Evolutionary conservation across 2,329 filamentous ascomycete species (phyloP).

Genomic region (Exophiala dermatitidis): DNA sequence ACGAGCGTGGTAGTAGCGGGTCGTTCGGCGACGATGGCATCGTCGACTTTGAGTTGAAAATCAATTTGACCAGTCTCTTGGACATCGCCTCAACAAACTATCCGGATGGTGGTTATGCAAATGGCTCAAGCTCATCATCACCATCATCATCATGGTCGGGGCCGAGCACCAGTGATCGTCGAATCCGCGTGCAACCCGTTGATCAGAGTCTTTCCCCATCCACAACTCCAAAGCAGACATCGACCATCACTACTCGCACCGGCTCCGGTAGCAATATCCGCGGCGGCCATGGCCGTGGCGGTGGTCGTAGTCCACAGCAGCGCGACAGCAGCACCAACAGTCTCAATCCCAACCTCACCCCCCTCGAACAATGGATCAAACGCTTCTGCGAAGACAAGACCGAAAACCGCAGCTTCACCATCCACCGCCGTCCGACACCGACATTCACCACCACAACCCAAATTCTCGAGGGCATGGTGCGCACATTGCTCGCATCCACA

Average conservation of each 20-base stretch:
- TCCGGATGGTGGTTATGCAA: not conserved
- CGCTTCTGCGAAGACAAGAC: constrained; percentile 26
- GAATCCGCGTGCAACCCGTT: constrained; percentile 20
- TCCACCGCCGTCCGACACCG: constrained; percentile 10
- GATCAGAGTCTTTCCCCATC: constrained; percentile 9
- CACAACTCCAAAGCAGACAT: constrained; percentile 4
- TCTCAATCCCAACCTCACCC: constrained; percentile 1
- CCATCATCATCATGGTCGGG: not conserved
- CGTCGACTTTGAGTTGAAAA: constrained; percentile 28
- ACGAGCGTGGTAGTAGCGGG: constrained; percentile 3
- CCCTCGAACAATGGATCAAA: constrained; percentile 24
- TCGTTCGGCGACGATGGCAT: constrained; percentile 4
- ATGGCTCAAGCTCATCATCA: not conserved
- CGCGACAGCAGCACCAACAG: not conserved
- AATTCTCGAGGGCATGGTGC: constrained; percentile 28
- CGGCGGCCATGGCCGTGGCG: too few relatives aligned
- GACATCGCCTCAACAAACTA: constrained; percentile 11
- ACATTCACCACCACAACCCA: constrained; percentile 8
- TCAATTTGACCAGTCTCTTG: constrained; percentile 28
- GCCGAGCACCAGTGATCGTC: not conserved
- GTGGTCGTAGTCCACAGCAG: too few relatives aligned
- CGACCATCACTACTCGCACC: not conserved
- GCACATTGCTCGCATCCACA: constrained; percentile 27
- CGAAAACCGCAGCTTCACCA: constrained; percentile 22
- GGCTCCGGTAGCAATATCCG: not conserved